phyloP scores from a whole-genome alignment of 2,329 filamentous ascomycete genomes.

The Fusarium stilboides region DNA sequence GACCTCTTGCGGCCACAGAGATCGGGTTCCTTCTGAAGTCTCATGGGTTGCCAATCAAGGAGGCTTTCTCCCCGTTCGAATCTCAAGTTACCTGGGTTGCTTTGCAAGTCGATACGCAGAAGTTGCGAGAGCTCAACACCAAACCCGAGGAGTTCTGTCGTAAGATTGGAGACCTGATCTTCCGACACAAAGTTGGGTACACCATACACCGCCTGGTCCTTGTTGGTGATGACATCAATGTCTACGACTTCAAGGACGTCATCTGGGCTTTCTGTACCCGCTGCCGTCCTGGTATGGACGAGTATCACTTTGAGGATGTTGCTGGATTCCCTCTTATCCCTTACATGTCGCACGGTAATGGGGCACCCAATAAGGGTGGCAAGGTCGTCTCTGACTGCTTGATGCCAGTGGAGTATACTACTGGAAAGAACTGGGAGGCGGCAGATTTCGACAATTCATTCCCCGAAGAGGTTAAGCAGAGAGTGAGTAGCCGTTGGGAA shows the following conservation, averaged over 20 bases:
- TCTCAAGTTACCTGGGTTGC: constrained; percentile 64
- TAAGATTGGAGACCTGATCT: constrained; percentile 22
- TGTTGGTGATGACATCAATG: constrained; percentile 65
- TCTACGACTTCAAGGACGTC: constrained; percentile 61
- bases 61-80: constrained; percentile 62
- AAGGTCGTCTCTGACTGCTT: constrained; percentile 64
- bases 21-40: constrained; percentile 14
- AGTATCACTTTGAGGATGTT: constrained; percentile 61
- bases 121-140: constrained; percentile 61
- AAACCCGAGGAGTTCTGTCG: constrained; percentile 24
- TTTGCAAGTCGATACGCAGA: constrained; percentile 70
- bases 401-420: constrained; percentile 60
- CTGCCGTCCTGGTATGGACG: constrained; percentile 61
- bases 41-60: constrained; percentile 59
- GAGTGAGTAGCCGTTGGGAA: constrained; percentile 9
- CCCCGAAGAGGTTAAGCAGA: constrained; percentile 46
- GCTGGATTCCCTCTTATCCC: constrained; percentile 61
- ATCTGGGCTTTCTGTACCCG: constrained; percentile 65
- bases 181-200: constrained; percentile 45
- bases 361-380: constrained; percentile 53
- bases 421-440: constrained; percentile 49
- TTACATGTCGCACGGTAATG: constrained; percentile 62
- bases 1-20: constrained; percentile 28
- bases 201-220: constrained; percentile 65
- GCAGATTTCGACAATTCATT: constrained; percentile 54